Percentiles rank a stretch among this genome's conserved stretches.
phyloP scores from a whole-genome alignment of 345 rosid genomes.

The Carallia pectinifolia region DNA sequence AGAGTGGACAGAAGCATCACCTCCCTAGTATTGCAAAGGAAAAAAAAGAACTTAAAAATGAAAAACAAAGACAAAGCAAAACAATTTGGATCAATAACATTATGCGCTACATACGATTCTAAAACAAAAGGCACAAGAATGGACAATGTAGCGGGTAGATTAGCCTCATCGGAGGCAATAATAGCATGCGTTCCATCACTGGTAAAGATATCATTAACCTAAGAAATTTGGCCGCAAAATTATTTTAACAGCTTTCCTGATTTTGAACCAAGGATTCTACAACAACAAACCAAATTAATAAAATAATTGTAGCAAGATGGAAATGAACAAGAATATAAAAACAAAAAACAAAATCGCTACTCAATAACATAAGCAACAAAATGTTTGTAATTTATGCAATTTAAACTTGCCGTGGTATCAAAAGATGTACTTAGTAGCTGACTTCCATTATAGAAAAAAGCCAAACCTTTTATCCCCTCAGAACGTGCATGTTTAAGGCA shows the following conservation, averaged over 20 bases:
- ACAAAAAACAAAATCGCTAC: not conserved
- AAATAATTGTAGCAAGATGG: not conserved
- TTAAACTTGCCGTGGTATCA: conserved; percentile 84
- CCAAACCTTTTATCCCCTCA: conserved; percentile 87
- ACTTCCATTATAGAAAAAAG: conserved; percentile 94
- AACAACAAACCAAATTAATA: conserved; percentile 12
- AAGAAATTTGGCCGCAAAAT: conserved; percentile 85
- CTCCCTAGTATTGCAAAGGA: conserved; percentile 55
- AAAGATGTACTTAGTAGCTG: conserved; percentile 94
- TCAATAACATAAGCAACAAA: conserved; percentile 1
- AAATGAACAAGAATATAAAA: not conserved
- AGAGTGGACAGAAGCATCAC: conserved; percentile 97
- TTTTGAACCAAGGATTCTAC: conserved; percentile 92
- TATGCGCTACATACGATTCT: not conserved
- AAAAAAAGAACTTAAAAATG: not conserved
- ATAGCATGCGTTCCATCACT: conserved; percentile 82
- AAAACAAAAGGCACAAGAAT: conserved; percentile 4
- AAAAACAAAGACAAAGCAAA: not conserved
- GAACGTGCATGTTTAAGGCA: conserved; percentile 92
- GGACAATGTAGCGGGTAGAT: conserved; percentile 8
- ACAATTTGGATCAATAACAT: not conserved
- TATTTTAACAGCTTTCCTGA: conserved; percentile 95
- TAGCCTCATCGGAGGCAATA: conserved; percentile 94
- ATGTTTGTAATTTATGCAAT: conserved; percentile 8
- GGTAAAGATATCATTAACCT: conserved; percentile 88